Conservation (phyloP, 2,329 filamentous ascomycete species). For the Colletotrichum paranaense region DNA sequence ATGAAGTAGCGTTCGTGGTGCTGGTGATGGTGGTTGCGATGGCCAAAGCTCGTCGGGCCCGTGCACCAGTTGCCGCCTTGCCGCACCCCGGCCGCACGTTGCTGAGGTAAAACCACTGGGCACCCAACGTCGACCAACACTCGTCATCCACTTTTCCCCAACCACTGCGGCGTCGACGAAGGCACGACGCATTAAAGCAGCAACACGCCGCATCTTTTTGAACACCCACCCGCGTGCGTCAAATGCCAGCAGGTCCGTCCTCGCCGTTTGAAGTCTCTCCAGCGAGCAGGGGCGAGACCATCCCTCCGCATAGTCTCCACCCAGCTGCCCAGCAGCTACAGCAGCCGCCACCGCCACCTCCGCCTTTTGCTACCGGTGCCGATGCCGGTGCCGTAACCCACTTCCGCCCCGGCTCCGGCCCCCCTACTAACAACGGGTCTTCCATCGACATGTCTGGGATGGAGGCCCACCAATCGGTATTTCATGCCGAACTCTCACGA, state of each 20-base stretch:
- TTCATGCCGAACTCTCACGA: constrained; percentile 7
- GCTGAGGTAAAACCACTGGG: background rate
- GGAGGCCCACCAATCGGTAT: constrained; percentile 5
- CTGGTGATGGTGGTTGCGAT: background rate
- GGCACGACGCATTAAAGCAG: constrained; percentile 33
- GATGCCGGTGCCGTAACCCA: constrained; percentile 21
- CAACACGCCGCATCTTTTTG: constrained; percentile 18
- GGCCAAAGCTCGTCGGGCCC: background rate
- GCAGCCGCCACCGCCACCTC: constrained; percentile 32
- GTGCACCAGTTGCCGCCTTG: constrained; percentile 30
- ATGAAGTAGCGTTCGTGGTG: too few relatives aligned
- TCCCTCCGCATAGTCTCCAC: constrained; percentile 24
- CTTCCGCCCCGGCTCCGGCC: constrained; percentile 35
- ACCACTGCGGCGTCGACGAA: background rate
- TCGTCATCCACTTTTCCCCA: constrained; percentile 16
- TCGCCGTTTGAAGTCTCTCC: constrained; percentile 22
- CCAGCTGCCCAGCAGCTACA: constrained; percentile 41
- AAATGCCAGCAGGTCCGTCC: constrained; percentile 11
- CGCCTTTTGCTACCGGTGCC: constrained; percentile 22
- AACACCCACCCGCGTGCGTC: background rate
- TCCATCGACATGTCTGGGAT: constrained; percentile 16
- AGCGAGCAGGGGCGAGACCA: constrained; percentile 1
- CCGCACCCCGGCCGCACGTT: background rate
- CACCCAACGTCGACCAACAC: background rate
- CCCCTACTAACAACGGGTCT: background rate